Evolutionary conservation across 805 yeast species (phyloP).

Genomic region (Candida morakotiae): DNA sequence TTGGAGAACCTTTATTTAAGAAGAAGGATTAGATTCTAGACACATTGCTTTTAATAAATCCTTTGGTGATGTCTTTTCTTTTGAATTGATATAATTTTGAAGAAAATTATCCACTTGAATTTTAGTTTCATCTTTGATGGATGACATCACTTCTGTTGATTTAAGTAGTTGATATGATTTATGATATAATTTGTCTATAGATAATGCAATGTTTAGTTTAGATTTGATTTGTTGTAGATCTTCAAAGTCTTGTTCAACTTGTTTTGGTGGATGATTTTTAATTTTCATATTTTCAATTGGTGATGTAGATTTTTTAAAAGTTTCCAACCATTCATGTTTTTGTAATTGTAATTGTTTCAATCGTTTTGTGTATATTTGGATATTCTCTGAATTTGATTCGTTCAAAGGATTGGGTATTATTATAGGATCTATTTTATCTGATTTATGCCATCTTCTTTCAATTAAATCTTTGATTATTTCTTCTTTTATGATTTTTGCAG

Average conservation of each 20-base stretch:
- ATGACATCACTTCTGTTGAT: conserved; percentile 19
- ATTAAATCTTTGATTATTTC: conserved; percentile 56
- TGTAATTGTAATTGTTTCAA: conserved; percentile 43
- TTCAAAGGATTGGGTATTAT: conserved; percentile 61
- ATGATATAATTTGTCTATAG: conserved; percentile 35
- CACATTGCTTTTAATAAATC: neutral
- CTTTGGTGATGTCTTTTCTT: conserved; percentile 1
- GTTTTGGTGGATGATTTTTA: conserved; percentile 1
- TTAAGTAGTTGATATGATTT: conserved; percentile 25
- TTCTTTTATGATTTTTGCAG: conserved; percentile 62
- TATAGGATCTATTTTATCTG: conserved; percentile 19
- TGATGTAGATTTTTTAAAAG: conserved; percentile 16
- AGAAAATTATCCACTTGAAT: conserved; percentile 13
- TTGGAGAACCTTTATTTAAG: conserved; percentile 80
- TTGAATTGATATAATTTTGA: conserved; percentile 16
- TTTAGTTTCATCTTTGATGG: conserved; percentile 13
- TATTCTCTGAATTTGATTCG: conserved; percentile 43
- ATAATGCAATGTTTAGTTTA: conserved; percentile 1
- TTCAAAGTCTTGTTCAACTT: conserved; percentile 11
- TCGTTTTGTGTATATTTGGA: conserved; percentile 43
- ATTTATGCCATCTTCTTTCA: conserved; percentile 49
- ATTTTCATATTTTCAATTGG: conserved; percentile 14
- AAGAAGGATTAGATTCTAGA: conserved; percentile 38
- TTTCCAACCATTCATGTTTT: conserved; percentile 43
- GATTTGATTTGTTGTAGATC: conserved; percentile 17